Conservation (phyloP, 2,329 filamentous ascomycete species). For the Ceratocystis papillata region DNA sequence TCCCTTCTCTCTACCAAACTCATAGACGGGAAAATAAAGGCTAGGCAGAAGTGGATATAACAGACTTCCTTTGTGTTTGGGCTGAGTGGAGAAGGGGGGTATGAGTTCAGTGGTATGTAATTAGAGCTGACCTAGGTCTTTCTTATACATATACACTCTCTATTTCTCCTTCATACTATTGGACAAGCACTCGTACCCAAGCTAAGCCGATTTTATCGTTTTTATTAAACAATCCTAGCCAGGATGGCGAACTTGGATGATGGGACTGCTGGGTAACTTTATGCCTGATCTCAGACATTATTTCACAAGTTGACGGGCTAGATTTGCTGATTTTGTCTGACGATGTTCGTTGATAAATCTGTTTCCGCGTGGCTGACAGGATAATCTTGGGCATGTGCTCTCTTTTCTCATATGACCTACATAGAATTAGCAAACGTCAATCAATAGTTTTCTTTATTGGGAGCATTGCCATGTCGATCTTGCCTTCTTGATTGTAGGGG, state of each 20-base stretch:
- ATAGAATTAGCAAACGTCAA: background rate
- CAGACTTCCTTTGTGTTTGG: constrained; percentile 12
- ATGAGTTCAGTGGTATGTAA: background rate
- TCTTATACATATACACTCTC: background rate
- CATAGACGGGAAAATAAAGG: background rate
- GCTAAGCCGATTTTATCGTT: background rate
- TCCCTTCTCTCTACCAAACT: background rate
- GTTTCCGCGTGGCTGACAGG: constrained; percentile 9
- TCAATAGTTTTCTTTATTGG: background rate
- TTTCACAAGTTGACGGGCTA: background rate
- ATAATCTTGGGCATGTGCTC: background rate
- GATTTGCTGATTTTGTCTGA: background rate
- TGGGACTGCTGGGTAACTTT: background rate
- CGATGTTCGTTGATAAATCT: background rate
- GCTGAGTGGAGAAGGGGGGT: background rate
- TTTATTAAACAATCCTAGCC: background rate
- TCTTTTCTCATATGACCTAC: constrained; percentile 1
- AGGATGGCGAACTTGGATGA: background rate
- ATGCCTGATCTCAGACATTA: background rate
- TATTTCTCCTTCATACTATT: background rate
- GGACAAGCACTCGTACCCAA: background rate
- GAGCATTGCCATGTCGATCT: background rate
- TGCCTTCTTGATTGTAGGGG: background rate
- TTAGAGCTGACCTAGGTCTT: background rate
- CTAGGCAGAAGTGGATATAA: background rate